Evolutionary conservation across 1,284 basidiomycete species (phyloP).

Genomic region (Marasmius tenuissimus): DNA sequence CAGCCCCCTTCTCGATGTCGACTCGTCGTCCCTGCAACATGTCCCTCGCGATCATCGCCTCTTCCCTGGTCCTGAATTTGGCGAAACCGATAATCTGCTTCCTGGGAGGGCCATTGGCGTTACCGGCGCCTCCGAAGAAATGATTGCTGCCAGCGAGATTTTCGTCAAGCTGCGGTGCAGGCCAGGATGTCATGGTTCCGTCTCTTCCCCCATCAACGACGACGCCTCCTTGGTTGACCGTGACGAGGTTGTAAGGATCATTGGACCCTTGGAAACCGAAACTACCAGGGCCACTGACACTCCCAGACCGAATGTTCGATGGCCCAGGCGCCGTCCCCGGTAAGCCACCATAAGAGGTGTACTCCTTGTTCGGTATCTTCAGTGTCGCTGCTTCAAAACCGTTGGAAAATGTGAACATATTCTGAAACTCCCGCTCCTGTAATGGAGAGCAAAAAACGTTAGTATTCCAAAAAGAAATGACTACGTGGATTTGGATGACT

Average conservation of each 20-base stretch:
- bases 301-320: constrained; percentile 25
- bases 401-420: constrained; percentile 96
- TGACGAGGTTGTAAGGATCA: constrained; percentile 79
- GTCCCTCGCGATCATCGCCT: constrained; percentile 89
- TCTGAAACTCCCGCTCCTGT: constrained; percentile 97
- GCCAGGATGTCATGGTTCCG: constrained; percentile 69
- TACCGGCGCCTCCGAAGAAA: constrained; percentile 20
- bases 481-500: constrained; percentile 31
- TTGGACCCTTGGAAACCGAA: constrained; percentile 50
- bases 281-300: constrained; percentile 21
- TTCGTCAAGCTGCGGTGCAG: constrained; percentile 32
- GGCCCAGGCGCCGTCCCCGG: constrained; percentile 24
- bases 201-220: constrained; percentile 71
- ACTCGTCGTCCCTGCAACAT: constrained; percentile 88
- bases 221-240: constrained; percentile 75
- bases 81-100: constrained; percentile 99
- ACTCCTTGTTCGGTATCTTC: constrained; percentile 92
- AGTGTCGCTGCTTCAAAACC: constrained; percentile 98
- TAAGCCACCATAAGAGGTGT: constrained; percentile 60
- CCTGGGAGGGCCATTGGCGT: constrained; percentile 57
- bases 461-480: neutral
- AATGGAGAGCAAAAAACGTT: constrained; percentile 17
- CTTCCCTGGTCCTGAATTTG: constrained; percentile 87
- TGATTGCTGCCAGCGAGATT: constrained; percentile 34
- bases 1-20: constrained; percentile 92